phyloP scores from a whole-genome alignment of 352 stramenopile species.

The Lagenidium giganteum region DNA sequence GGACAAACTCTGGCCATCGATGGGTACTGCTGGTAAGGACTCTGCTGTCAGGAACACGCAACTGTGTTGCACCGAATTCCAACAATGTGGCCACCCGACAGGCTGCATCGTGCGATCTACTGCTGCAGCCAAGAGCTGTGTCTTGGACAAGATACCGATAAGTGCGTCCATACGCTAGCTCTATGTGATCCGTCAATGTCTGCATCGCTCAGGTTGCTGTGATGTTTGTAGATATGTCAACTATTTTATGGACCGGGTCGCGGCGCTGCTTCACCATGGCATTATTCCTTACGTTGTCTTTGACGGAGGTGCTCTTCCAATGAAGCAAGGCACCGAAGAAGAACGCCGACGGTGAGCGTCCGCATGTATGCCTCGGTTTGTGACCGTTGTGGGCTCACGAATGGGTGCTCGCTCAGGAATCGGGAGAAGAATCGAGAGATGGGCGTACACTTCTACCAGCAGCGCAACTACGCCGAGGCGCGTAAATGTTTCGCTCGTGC shows the following conservation, averaged over 20 bases:
- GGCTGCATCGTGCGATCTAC: conserved; percentile 78
- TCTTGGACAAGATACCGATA: conserved; percentile 60
- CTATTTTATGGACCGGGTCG: conserved; percentile 69
- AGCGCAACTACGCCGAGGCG: conserved; percentile 52
- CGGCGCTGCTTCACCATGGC: conserved; percentile 39
- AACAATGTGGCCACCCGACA: conserved; percentile 8
- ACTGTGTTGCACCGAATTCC: background rate
- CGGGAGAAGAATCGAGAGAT: conserved; percentile 66
- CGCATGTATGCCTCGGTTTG: background rate
- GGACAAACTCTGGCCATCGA: conserved; percentile 71
- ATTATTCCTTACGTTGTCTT: conserved; percentile 78
- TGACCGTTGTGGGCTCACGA: too few relatives aligned
- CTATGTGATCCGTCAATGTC: background rate
- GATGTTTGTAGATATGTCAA: conserved; percentile 49
- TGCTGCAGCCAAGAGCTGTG: conserved; percentile 71
- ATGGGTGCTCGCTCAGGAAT: conserved; percentile 25
- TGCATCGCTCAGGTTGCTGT: background rate
- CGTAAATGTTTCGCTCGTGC: conserved; percentile 66
- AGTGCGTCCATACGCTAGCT: conserved; percentile 34
- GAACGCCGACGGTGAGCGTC: conserved; percentile 42
- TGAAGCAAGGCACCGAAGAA: conserved; percentile 78
- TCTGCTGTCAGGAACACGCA: background rate
- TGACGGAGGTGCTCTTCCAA: conserved; percentile 62
- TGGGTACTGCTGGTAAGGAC: conserved; percentile 73
- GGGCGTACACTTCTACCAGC: conserved; percentile 48